Base-by-base conservation (phyloP, 148 eudicot species). In the Cornus florida region DNA sequence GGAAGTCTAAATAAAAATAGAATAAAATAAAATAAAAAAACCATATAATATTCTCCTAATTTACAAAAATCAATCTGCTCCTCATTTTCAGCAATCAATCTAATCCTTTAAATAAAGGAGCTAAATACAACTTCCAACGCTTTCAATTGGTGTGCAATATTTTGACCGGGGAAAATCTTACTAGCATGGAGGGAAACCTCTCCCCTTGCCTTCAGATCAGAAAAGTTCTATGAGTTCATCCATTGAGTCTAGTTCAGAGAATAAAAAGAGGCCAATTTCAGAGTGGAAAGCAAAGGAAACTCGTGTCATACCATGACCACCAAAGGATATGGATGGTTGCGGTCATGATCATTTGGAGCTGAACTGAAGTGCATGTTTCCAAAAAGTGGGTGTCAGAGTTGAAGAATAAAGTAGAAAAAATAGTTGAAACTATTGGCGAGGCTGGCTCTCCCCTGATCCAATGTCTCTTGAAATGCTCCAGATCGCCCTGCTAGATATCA, bases 271-370 rank as follows among this genome's bases (percentile, higher is more conserved):
- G 33, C 35, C 10, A 8, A 57, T 5, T 65, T 62, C 79, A 32
- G 81, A 41, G 59, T 87, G 86, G 87, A 80, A 68, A n/a, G 73
- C 81, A 7, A 78, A 67, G 10, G 82, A 84, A 71, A 78, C 69
- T 74, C 81, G 87, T 41, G 78, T 7, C 23, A 83, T 86, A 59
- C 80, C 84, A 41, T 86, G 88, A 60, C 77, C 83, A n/a, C 83
- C 87, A 28, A 14, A 69, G 73, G 70, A 57, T n/a, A 69, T 41
- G 75, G 78, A 79, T 77, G 88, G 88, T 33, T 83, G 86, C 39
- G 86, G 86, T 17, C 20, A 48, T n/a, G 56, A 66, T 2, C 5
- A 16, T 5, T 46, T 86, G 75, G 82, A 70, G 72, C 75, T 86
- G 43, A 86, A 71, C 75, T 86, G 43, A 86, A 71, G 77, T 59